phyloP scores from a whole-genome alignment of 768 basidiomycete genomes.

The Lactarius quietus region DNA sequence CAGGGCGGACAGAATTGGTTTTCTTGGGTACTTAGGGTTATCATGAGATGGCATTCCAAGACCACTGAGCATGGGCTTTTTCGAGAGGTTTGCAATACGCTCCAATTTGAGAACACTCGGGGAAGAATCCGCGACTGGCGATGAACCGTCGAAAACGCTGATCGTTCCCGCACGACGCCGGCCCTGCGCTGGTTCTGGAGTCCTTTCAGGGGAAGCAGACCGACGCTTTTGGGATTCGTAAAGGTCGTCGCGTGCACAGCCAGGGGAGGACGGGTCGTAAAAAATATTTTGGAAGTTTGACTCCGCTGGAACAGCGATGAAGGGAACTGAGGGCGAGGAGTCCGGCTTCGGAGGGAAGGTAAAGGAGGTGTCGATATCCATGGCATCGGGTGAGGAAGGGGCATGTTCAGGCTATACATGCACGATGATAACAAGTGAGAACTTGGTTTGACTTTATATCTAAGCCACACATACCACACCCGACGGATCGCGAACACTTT shows the following conservation, averaged over 20 bases:
- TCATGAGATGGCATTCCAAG: constrained; percentile 50
- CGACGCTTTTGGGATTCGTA: constrained; percentile 37
- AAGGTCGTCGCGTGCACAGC: constrained; percentile 25
- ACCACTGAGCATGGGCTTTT: constrained; percentile 51
- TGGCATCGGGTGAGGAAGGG: constrained; percentile 51
- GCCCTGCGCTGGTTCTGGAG: constrained; percentile 10
- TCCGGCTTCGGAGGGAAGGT: constrained; percentile 27
- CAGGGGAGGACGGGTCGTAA: constrained; percentile 51
- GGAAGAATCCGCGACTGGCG: constrained; percentile 48
- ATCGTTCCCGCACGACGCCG: constrained; percentile 25
- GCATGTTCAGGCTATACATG: constrained; percentile 36
- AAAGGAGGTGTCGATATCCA: constrained; percentile 69
- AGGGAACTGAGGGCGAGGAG: constrained; percentile 26
- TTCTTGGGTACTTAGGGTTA: constrained; percentile 55
- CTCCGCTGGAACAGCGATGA: constrained; percentile 29
- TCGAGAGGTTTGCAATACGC: constrained; percentile 38
- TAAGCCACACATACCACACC: constrained; percentile 28
- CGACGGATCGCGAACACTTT: constrained; percentile 29
- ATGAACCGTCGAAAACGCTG: constrained; percentile 37
- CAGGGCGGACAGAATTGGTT: constrained; percentile 65
- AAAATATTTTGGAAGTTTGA: constrained; percentile 54
- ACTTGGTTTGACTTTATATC: constrained; percentile 8
- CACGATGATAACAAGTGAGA: not conserved
- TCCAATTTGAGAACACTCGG: constrained; percentile 48
- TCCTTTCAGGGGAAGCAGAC: constrained; percentile 32